Percentiles rank a stretch among this genome's conserved stretches.
phyloP scores from a whole-genome alignment of 768 basidiomycete species.

The Brasilioporus rufonigricans region DNA sequence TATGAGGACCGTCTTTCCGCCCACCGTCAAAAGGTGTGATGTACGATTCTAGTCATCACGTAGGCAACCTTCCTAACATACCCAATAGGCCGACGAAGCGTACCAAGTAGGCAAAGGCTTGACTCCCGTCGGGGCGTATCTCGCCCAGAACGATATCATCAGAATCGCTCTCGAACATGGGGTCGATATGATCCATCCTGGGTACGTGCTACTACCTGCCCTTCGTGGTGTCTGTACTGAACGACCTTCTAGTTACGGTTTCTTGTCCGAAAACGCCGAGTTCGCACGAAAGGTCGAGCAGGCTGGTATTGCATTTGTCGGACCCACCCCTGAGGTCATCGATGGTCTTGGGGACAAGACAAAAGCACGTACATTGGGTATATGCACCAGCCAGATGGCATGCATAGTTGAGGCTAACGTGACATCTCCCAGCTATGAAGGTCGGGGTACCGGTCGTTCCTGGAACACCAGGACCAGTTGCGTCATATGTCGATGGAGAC shows the following conservation, averaged over 20 bases:
- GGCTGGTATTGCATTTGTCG: conserved; percentile 96
- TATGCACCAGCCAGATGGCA: conserved; percentile 10
- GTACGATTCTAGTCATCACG: conserved; percentile 33
- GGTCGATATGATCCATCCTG: conserved; percentile 99
- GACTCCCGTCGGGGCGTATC: conserved; percentile 95
- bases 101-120: conserved; percentile 97
- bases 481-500: conserved; percentile 71
- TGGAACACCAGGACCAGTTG: conserved; percentile 95
- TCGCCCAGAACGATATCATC: conserved; percentile 97
- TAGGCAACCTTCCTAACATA: conserved; percentile 25
- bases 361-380: conserved; percentile 88
- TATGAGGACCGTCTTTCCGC: conserved; percentile 95
- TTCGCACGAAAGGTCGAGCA: conserved; percentile 99
- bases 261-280: conserved; percentile 93
- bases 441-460: conserved; percentile 95
- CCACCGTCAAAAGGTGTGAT: conserved; percentile 88
- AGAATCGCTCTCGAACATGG: conserved; percentile 95
- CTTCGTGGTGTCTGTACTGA: conserved; percentile 1
- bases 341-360: conserved; percentile 99
- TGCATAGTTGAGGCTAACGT: not conserved
- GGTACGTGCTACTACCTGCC: conserved; percentile 45
- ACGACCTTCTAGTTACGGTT: conserved; percentile 71
- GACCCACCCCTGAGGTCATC: conserved; percentile 93
- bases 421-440: conserved; percentile 64
- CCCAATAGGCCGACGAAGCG: conserved; percentile 86